Percentiles rank a stretch among this genome's conserved stretches.
These are phyloP conservation scores for Yamadazyma insecticola DNA, from an alignment of 805 yeast species.

Conservation along the genomic window DNA sequence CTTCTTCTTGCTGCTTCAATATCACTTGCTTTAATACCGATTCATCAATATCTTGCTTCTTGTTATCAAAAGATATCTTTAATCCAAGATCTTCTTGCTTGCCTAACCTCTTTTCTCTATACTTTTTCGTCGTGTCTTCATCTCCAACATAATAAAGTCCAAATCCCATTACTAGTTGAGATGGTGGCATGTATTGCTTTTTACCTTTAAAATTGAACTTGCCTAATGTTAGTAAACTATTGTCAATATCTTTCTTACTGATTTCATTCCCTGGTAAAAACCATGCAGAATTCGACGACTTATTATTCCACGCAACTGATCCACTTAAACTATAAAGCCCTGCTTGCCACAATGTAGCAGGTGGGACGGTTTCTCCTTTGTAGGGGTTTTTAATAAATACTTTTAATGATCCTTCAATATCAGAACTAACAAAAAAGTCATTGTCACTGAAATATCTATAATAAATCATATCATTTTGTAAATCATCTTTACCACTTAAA, in stretches of 20 bases:
- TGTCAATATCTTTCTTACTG: conserved; percentile 64
- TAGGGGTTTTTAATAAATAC: conserved; percentile 81
- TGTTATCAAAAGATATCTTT: conserved; percentile 28
- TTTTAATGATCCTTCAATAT: conserved; percentile 65
- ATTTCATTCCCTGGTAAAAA: conserved; percentile 67
- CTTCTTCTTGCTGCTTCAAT: conserved; percentile 5
- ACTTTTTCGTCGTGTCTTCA: conserved; percentile 42
- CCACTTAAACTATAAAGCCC: conserved; percentile 79
- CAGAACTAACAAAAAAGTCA: conserved; percentile 72
- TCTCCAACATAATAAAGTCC: conserved; percentile 74
- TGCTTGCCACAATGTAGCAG: conserved; percentile 84
- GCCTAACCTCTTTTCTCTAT: conserved; percentile 20
- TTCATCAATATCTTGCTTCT: conserved; percentile 33
- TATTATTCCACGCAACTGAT: conserved; percentile 87
- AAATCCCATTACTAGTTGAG: conserved; percentile 87
- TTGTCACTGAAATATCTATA: conserved; percentile 69
- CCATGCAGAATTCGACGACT: conserved; percentile 81
- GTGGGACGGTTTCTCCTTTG: conserved; percentile 69
- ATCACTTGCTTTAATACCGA: conserved; percentile 9
- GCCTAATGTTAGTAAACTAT: conserved; percentile 57
- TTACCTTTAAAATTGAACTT: conserved; percentile 50
- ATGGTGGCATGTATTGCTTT: conserved; percentile 64
- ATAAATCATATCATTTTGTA: conserved; percentile 77
- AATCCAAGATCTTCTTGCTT: conserved; percentile 37
- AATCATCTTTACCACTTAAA: conserved; percentile 77